Conservation (phyloP, 495 filamentous ascomycete species). For the Jackrogersella minutella region DNA sequence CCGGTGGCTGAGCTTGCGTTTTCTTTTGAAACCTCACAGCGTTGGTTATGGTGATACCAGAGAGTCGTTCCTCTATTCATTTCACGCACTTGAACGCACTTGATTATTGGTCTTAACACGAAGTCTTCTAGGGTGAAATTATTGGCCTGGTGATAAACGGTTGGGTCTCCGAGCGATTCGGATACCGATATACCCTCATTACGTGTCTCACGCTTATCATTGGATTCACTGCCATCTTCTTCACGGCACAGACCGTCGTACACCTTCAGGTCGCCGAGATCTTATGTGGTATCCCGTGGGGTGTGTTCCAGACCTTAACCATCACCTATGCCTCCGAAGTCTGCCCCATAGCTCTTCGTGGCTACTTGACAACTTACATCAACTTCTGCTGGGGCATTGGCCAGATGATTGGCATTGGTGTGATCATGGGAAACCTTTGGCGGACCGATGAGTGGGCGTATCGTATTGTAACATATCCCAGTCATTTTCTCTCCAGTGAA, state of each 20-base stretch:
- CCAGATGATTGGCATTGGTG: slow-evolving; percentile 76
- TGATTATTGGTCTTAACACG: slow-evolving; percentile 8
- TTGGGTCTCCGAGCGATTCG: slow-evolving; percentile 76
- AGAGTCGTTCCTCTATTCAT: background rate
- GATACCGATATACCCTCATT: slow-evolving; percentile 76
- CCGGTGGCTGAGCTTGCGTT: background rate
- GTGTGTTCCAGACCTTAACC: slow-evolving; percentile 80
- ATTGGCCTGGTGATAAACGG: slow-evolving; percentile 81
- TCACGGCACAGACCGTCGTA: slow-evolving; percentile 75
- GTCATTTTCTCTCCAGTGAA: background rate
- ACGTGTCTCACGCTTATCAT: slow-evolving; percentile 68
- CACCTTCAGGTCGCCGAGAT: slow-evolving; percentile 77
- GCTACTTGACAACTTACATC: slow-evolving; percentile 80
- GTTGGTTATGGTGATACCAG: background rate
- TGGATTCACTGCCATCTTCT: slow-evolving; percentile 79
- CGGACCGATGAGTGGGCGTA: slow-evolving; percentile 66
- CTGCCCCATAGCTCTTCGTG: slow-evolving; percentile 73
- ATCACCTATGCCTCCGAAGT: slow-evolving; percentile 86
- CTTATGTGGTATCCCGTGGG: slow-evolving; percentile 79
- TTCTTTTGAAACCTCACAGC: background rate
- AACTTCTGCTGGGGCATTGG: slow-evolving; percentile 86
- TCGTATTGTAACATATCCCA: slow-evolving; percentile 52
- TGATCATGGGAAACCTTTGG: slow-evolving; percentile 70
- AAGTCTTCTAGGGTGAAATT: slow-evolving; percentile 64
- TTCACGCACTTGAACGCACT: background rate